A percentile compares a stretch with the other conserved stretches of the same genome.
Conservation (phyloP, 495 filamentous ascomycete species). For the Xylaria curta region DNA sequence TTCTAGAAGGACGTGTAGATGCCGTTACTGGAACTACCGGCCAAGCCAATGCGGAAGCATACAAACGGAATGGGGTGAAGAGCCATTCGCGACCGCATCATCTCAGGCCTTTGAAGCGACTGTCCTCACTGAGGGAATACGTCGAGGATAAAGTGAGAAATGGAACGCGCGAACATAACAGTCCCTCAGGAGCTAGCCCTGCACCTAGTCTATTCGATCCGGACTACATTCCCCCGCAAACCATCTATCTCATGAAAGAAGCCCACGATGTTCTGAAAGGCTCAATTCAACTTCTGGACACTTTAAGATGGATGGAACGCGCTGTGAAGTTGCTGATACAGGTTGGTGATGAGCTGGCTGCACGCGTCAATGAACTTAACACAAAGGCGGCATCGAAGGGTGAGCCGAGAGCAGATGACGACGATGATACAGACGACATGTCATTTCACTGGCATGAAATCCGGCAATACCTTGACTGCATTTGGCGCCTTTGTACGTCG, state of each 20-base stretch:
- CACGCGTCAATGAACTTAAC: conserved; percentile 32
- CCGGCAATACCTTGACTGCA: conserved; percentile 43
- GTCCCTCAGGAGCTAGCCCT: neutral
- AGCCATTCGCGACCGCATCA: conserved; percentile 22
- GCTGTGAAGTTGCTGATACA: conserved; percentile 41
- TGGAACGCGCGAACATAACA: conserved; percentile 27
- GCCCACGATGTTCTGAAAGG: conserved; percentile 43
- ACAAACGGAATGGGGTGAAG: conserved; percentile 29
- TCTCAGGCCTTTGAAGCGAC: conserved; percentile 34
- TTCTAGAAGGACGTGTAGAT: conserved; percentile 40
- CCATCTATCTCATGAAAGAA: conserved; percentile 44
- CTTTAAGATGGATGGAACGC: conserved; percentile 46
- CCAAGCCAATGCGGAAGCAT: conserved; percentile 37
- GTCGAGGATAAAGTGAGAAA: conserved; percentile 34
- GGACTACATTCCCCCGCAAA: conserved; percentile 41
- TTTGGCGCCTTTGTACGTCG: conserved; percentile 43
- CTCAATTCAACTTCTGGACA: conserved; percentile 41
- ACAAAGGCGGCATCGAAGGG: conserved; percentile 23
- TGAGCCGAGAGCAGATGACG: conserved; percentile 28
- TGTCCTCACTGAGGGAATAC: conserved; percentile 35
- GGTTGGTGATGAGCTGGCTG: conserved; percentile 41
- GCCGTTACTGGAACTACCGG: conserved; percentile 41
- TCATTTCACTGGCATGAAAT: conserved; percentile 45
- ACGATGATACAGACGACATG: conserved; percentile 35
- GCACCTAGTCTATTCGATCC: conserved; percentile 32